Evolutionary conservation across 2,329 filamentous ascomycete species (phyloP), one percentile per base, ranked within the genome.

Genomic region (Helicocarpus griseus): DNA sequence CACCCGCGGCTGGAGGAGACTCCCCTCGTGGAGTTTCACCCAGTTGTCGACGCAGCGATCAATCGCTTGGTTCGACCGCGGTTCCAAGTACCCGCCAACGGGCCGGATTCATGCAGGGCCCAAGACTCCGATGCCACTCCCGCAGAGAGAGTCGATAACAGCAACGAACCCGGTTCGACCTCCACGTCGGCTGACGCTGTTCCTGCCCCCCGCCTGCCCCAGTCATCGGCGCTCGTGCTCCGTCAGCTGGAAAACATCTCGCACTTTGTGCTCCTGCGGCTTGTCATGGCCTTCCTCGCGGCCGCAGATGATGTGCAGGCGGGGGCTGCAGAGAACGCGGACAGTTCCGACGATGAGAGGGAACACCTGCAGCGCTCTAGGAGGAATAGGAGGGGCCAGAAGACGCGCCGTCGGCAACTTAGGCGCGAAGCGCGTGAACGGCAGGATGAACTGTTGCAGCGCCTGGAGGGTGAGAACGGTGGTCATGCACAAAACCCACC

Each of bases 231-330:
- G 46, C 53, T 58, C n/a, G 57, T 58, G 49, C 49, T 52, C 41
- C 54, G 52, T 21, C 57, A 53, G 31, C 53, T 55, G 53, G 58
- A 56, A 29, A 56, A 57, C 41, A 50, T 60, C 41, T 56, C 56
- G 14, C 57, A 53, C 36, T 49, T 54, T 24, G 29, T 57, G 38
- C 43, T 54, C 39, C 39, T 50, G 35, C 54, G 52, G 48, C 36
- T 54, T 17, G 49, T 48, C 14, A 48, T 49, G 14, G 50, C 38
- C 36, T 39, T 57, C 31, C 48, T 53, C 39, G 45, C 49, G 41
- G 6, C 31, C 21, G 19, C 28, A 40, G 39, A 26, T 36, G 40
- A 46, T 53, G 48, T n/a, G 29, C 53, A 53, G 39, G 38, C 36
- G 41, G 47, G 38, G n/a, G 44, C 19, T 35, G 48, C 48, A 40